Conservation (phyloP, 108 stramenopile species). For the Skeletonema grethae region DNA sequence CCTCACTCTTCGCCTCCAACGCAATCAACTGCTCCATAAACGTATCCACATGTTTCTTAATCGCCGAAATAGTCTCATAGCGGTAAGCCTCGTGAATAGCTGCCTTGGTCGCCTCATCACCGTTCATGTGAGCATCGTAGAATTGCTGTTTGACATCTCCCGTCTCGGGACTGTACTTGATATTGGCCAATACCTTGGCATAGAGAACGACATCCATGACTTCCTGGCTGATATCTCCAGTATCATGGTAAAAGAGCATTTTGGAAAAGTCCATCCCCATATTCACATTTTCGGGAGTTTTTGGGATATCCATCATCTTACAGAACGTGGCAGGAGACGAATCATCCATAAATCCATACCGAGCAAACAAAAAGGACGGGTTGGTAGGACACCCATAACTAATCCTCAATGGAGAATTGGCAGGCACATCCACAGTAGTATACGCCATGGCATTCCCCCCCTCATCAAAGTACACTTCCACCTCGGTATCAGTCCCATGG, state of each 20-base stretch:
- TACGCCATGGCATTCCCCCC: conserved; percentile 47
- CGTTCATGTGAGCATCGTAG: conserved; percentile 58
- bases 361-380: conserved; percentile 48
- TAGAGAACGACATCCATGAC: conserved; percentile 49
- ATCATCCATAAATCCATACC: conserved; percentile 55
- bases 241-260: conserved; percentile 56
- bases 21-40: conserved; percentile 46
- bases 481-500: conserved; percentile 45
- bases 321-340: conserved; percentile 53
- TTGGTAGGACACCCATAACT: conserved; percentile 49
- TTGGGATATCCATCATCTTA: conserved; percentile 56
- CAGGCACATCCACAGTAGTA: conserved; percentile 42
- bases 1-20: conserved; percentile 43
- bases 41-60: conserved; percentile 63
- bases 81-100: conserved; percentile 55
- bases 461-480: conserved; percentile 49
- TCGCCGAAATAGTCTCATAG: conserved; percentile 46
- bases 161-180: conserved; percentile 28
- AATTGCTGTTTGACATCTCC: conserved; percentile 46
- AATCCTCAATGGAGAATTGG: conserved; percentile 48
- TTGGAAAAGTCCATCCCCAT: conserved; percentile 48
- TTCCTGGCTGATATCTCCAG: conserved; percentile 51
- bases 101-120: conserved; percentile 51
- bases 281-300: conserved; percentile 35
- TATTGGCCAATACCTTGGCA: conserved; percentile 43